Evolutionary conservation across 2,329 filamentous ascomycete genomes (phyloP).

Genomic region (Sporothrix brasiliensis): DNA sequence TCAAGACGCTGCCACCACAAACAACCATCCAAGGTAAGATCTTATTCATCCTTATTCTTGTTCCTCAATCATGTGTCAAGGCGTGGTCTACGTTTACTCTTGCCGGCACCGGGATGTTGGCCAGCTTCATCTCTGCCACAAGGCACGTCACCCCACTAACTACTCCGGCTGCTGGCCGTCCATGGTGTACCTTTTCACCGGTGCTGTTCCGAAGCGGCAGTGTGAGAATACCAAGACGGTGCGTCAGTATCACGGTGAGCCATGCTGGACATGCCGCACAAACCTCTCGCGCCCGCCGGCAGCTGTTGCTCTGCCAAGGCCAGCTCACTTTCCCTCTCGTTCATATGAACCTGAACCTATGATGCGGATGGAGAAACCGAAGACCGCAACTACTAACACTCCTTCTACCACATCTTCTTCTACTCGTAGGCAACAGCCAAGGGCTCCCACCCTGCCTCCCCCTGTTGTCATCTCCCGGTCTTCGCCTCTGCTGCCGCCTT

Average conservation of each 20-base stretch:
- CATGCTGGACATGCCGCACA: conserved; percentile 26
- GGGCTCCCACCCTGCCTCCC: not conserved
- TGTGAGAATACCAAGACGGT: conserved; percentile 9
- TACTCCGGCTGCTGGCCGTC: conserved; percentile 18
- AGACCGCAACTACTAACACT: no score
- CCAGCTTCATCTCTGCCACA: conserved; percentile 9
- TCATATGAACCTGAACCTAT: conserved; percentile 10
- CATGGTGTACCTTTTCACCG: conserved; percentile 13
- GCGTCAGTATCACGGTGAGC: conserved; percentile 5
- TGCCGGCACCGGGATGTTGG: conserved; percentile 30
- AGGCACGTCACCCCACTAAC: not conserved
- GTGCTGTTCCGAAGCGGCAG: not conserved
- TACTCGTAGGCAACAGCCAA: not conserved
- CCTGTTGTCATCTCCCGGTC: not conserved
- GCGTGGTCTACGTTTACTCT: conserved; percentile 23
- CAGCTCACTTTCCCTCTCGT: not conserved
- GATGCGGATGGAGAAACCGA: conserved; percentile 1
- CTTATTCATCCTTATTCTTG: no score
- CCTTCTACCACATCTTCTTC: not conserved
- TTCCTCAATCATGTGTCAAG: conserved; percentile 29
- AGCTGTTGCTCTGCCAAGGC: not conserved
- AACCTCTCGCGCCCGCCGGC: not conserved
- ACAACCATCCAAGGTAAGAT: not conserved
- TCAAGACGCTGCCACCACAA: not conserved
- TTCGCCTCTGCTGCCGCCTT: not conserved